phyloP scores from a whole-genome alignment of 441 rosid genomes.

The Heliophila coronopifolia region DNA sequence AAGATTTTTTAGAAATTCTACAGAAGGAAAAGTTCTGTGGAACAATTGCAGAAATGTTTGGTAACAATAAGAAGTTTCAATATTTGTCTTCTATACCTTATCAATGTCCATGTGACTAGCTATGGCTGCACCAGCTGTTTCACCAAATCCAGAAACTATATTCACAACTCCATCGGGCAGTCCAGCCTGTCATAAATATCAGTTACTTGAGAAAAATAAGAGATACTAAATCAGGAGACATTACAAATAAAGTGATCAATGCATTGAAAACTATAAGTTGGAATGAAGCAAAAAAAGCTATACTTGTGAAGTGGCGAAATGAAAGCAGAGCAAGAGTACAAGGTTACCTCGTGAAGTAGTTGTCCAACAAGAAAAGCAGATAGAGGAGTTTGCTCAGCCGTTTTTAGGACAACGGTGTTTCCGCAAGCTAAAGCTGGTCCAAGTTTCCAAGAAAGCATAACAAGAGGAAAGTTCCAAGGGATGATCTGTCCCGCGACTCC shows the following conservation, averaged over 20 bases:
- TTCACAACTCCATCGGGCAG: slow-evolving; percentile 73
- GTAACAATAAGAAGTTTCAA: not conserved
- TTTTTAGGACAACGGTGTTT: slow-evolving; percentile 54
- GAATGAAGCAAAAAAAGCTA: too few species aligned
- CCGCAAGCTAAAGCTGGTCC: slow-evolving; percentile 67
- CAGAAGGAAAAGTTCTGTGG: not conserved
- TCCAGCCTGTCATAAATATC: slow-evolving; percentile 51
- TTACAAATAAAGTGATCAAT: too few species aligned
- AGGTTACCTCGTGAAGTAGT: slow-evolving; percentile 46
- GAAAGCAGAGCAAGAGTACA: slow-evolving; percentile 1
- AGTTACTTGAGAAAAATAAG: not conserved
- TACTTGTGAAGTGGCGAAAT: not conserved
- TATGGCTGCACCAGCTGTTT: slow-evolving; percentile 69
- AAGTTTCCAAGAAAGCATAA: slow-evolving; percentile 53
- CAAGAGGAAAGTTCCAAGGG: slow-evolving; percentile 61
- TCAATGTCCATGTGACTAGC: slow-evolving; percentile 71
- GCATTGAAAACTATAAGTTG: too few species aligned
- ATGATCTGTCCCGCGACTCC: slow-evolving; percentile 71
- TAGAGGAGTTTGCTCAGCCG: slow-evolving; percentile 70
- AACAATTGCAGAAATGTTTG: not conserved
- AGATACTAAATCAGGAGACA: not conserved
- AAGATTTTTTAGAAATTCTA: not conserved
- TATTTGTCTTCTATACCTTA: slow-evolving; percentile 39
- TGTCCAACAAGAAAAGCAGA: slow-evolving; percentile 43
- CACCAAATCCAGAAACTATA: slow-evolving; percentile 59